Base-by-base conservation (phyloP, 2,329 filamentous ascomycete species). In the Ascomycota sp. region DNA sequence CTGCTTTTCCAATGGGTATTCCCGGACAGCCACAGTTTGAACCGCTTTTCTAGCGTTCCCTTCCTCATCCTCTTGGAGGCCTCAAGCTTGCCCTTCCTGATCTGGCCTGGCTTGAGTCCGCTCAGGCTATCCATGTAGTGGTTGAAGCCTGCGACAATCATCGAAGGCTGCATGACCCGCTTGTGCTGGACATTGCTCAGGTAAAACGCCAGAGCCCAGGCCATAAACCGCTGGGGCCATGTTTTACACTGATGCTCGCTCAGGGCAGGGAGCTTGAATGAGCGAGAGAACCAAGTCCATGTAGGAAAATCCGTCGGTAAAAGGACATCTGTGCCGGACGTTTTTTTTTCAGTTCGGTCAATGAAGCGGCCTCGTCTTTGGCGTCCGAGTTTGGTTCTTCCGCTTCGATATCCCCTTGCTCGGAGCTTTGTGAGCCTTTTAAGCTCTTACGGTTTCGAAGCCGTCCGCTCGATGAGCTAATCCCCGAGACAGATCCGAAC, bases 181-280 rank as follows among this genome's bases (percentile, higher is more conserved):
- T 37, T 26, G 12, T 37, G 35, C 5, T 39, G 33, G 9, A 30
- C 24, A 30, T 54, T 54, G 31, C 35, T 33, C 3, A 33, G 27
- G 29, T 37, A 42, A 23, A 56, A 50, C 5, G 42, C 39, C 10
- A 41, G 40, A 20, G 42, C 37, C 52, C 52, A 55, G 30, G 47
- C 46, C 29, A 45, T 42, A 32, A 54, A 46, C 29, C 50, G 39
- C n/a, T 37, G 36, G n/a, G 37, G 34, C 52, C 51, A 55, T 4
- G 48, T 46, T 8, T 46, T 46, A 10, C 44, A 38, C 17, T 40
- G 40, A 27, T 40, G 43, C 7, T 40, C 30, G 4, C 42, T 23
- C 23, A 50, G 38, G 7, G 33, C 36, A 5, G 50, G 50, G 7
- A 53, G 35, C 23, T 38, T 39, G 28, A 50, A 43, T 20, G 33